Evolutionary conservation across 2,329 filamentous ascomycete genomes (phyloP).

Genomic region (Pestalotiopsis sp.): DNA sequence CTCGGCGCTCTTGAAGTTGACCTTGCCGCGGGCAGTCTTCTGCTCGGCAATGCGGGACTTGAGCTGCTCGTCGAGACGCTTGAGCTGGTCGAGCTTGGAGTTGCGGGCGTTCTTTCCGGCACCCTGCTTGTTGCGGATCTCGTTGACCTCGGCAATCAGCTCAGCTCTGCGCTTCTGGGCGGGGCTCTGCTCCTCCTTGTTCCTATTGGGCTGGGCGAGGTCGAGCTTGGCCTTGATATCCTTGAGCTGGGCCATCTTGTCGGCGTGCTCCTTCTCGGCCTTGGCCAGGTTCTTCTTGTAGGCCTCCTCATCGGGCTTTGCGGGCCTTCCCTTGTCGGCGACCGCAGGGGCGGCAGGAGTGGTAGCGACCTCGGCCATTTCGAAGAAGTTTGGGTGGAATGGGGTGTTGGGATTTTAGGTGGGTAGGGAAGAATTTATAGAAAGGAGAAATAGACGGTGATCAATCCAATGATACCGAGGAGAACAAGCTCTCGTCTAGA

Average conservation of each 20-base stretch:
- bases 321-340: slow-evolving; percentile 63
- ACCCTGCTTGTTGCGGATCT: slow-evolving; percentile 86
- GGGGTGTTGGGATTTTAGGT: slow-evolving; percentile 2
- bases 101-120: slow-evolving; percentile 82
- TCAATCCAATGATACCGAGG: slow-evolving; percentile 19
- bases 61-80: slow-evolving; percentile 86
- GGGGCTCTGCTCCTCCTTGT: slow-evolving; percentile 78
- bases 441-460: slow-evolving; percentile 15
- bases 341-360: slow-evolving; percentile 49
- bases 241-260: slow-evolving; percentile 69
- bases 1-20: slow-evolving; percentile 83
- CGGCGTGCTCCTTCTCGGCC: slow-evolving; percentile 85
- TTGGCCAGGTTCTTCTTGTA: slow-evolving; percentile 80
- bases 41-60: slow-evolving; percentile 85
- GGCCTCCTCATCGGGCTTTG: slow-evolving; percentile 83
- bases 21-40: slow-evolving; percentile 79
- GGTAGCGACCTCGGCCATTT: slow-evolving; percentile 51
- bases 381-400: slow-evolving; percentile 19
- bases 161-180: slow-evolving; percentile 82
- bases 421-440: slow-evolving; percentile 6
- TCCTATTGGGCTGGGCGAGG: slow-evolving; percentile 71
- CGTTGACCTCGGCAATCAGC: slow-evolving; percentile 78
- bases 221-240: slow-evolving; percentile 89
- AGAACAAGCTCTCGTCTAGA: not conserved
- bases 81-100: slow-evolving; percentile 85